These are phyloP conservation scores for Pichia phayaonensis DNA, from an alignment of 805 yeast genomes.

Conservation along the genomic window DNA sequence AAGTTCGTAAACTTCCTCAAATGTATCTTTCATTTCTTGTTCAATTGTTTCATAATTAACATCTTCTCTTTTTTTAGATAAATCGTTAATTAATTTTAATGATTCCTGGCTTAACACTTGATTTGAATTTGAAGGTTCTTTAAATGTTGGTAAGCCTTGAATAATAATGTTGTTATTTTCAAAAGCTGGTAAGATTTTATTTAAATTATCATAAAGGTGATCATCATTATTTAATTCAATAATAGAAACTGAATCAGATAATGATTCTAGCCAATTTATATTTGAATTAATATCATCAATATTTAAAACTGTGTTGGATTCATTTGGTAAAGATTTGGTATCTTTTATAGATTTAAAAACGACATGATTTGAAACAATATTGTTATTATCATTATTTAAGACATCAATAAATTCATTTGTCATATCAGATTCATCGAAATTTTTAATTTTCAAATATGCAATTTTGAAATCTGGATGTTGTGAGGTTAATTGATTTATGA, in stretches of 20 bases:
- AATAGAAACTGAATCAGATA: background rate
- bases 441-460: constrained; percentile 16
- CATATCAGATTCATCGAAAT: constrained; percentile 16
- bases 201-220: constrained; percentile 4
- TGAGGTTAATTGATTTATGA: constrained; percentile 17
- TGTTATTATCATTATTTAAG: constrained; percentile 5
- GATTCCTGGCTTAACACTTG: constrained; percentile 14
- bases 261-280: background rate
- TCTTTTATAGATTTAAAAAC: constrained; percentile 12
- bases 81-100: constrained; percentile 6
- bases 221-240: background rate
- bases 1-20: constrained; percentile 23
- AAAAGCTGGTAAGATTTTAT: constrained; percentile 12
- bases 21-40: constrained; percentile 25
- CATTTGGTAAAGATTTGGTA: background rate
- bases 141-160: constrained; percentile 28
- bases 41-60: constrained; percentile 21
- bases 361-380: constrained; percentile 18
- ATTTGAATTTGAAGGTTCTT: constrained; percentile 9
- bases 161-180: constrained; percentile 18
- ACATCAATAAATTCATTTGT: constrained; percentile 6
- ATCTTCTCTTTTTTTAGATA: constrained; percentile 14
- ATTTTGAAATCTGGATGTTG: constrained; percentile 4
- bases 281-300: background rate
- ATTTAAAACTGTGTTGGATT: no score